These are phyloP conservation scores for Coleophoma eucalyptorum DNA, from an alignment of 2,329 filamentous ascomycete species.

Conservation along the genomic window DNA sequence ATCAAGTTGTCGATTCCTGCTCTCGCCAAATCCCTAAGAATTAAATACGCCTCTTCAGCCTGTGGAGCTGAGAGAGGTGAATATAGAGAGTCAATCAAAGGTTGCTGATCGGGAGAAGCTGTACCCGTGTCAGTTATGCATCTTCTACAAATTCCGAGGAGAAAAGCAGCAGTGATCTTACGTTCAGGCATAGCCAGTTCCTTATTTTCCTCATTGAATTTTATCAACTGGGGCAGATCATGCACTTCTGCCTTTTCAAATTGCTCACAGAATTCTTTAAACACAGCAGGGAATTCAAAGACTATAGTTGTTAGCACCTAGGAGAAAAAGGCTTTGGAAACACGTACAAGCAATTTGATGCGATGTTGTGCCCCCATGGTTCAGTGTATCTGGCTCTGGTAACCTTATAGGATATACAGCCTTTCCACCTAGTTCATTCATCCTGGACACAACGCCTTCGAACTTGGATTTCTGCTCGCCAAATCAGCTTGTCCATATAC, in stretches of 20 bases:
- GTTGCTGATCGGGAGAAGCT: constrained; percentile 7
- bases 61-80: constrained; percentile 7
- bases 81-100: constrained; percentile 9
- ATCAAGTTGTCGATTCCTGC: constrained; percentile 9
- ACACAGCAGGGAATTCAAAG: constrained; percentile 2
- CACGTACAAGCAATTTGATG: not conserved
- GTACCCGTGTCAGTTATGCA: not conserved
- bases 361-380: not conserved
- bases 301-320: not conserved
- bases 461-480: constrained; percentile 9
- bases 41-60: constrained; percentile 4
- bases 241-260: constrained; percentile 11
- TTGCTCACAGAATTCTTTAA: constrained; percentile 3
- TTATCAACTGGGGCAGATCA: constrained; percentile 15
- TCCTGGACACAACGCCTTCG: constrained; percentile 7
- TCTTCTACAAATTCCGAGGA: not conserved
- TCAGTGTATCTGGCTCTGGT: not conserved
- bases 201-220: constrained; percentile 18
- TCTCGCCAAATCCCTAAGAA: constrained; percentile 7
- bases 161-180: constrained; percentile 2
- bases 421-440: constrained; percentile 5
- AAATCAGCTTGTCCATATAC: not conserved
- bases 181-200: constrained; percentile 13
- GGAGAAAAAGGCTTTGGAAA: not conserved
- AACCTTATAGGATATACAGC: constrained; percentile 1